Evolutionary conservation across 2,329 filamentous ascomycete genomes (phyloP).

Genomic region (Zarea fungicola): DNA sequence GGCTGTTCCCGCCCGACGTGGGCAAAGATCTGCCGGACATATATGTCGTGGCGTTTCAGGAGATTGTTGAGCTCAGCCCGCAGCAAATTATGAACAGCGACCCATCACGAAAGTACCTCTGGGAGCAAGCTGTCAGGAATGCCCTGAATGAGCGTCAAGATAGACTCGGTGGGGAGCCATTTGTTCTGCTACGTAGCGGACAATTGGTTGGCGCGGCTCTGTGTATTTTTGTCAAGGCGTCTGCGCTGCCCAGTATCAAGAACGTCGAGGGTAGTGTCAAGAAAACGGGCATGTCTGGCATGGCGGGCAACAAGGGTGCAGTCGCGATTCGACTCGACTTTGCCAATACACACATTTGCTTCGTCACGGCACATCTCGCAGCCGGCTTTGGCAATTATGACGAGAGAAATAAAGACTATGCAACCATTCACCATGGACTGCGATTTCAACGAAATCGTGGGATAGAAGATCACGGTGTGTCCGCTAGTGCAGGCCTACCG

Average conservation of each 20-base stretch:
- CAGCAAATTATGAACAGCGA: constrained; percentile 99
- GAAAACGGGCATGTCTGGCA: constrained; percentile 90
- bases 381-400: constrained; percentile 97
- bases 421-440: constrained; percentile 79
- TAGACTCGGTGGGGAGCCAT: constrained; percentile 63
- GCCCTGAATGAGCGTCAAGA: constrained; percentile 70
- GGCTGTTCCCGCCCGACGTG: constrained; percentile 65
- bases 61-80: constrained; percentile 95
- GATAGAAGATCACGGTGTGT: constrained; percentile 80
- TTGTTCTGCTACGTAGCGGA: constrained; percentile 84
- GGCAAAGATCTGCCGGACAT: constrained; percentile 71
- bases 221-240: constrained; percentile 82
- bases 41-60: constrained; percentile 88
- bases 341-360: constrained; percentile 86
- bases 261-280: constrained; percentile 96
- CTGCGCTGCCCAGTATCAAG: constrained; percentile 75
- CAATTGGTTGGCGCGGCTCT: constrained; percentile 92
- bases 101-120: constrained; percentile 74
- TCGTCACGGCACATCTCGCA: constrained; percentile 93
- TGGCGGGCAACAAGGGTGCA: constrained; percentile 96
- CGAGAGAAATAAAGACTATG: constrained; percentile 89
- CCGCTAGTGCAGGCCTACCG: background rate
- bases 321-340: constrained; percentile 95
- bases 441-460: constrained; percentile 85
- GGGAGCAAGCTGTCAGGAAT: constrained; percentile 76